These are phyloP conservation scores for Fonsecaea erecta DNA, from an alignment of 2,329 filamentous ascomycete species.

Conservation along the genomic window DNA sequence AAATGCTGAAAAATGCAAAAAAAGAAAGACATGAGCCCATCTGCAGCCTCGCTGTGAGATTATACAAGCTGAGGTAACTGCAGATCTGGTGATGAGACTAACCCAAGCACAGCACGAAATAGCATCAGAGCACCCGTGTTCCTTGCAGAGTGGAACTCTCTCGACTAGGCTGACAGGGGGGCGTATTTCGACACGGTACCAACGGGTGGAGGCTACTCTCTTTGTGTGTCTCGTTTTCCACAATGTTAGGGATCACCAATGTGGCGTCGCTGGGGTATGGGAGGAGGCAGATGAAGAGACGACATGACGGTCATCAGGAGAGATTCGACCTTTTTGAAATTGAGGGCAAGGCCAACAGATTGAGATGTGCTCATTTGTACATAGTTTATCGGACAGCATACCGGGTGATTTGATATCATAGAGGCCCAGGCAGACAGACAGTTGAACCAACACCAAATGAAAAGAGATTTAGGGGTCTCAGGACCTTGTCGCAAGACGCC, in stretches of 20 bases:
- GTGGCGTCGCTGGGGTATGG: neutral
- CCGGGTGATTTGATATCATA: slow-evolving; percentile 6
- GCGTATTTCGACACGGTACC: neutral
- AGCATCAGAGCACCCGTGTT: slow-evolving; percentile 36
- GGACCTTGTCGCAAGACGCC: slow-evolving; percentile 17
- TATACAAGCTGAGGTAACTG: slow-evolving; percentile 23
- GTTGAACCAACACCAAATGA: neutral
- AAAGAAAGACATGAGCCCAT: slow-evolving; percentile 19
- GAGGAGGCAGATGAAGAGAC: neutral
- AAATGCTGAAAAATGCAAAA: slow-evolving; percentile 30
- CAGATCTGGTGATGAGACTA: slow-evolving; percentile 27
- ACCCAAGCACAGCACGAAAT: slow-evolving; percentile 28
- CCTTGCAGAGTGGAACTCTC: slow-evolving; percentile 20
- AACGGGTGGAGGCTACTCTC: neutral
- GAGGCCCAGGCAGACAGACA: neutral
- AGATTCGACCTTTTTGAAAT: neutral
- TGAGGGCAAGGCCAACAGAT: neutral
- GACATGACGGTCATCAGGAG: neutral
- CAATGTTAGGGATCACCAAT: neutral
- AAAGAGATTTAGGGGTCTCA: slow-evolving; percentile 22
- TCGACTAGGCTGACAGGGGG: slow-evolving; percentile 11
- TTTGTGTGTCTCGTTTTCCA: neutral
- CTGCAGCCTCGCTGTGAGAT: slow-evolving; percentile 19
- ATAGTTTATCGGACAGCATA: slow-evolving; percentile 6
- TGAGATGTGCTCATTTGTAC: slow-evolving; percentile 9